Conservation (phyloP, 2,329 filamentous ascomycete genomes). For the Penicillium psychrosexuale region DNA sequence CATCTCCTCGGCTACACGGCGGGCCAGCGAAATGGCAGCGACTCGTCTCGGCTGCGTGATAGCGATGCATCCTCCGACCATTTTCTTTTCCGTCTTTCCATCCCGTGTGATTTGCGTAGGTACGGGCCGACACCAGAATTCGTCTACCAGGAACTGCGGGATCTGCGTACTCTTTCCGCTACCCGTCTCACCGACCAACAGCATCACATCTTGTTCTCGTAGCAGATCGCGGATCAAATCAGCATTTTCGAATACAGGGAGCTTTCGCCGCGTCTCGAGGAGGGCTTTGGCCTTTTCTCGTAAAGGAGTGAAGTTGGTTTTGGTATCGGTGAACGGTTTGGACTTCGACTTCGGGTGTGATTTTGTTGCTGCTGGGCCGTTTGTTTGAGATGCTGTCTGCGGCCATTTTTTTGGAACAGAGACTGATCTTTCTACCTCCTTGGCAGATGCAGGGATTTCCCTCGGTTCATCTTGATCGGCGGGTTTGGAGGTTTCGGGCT, state of each 20-base stretch:
- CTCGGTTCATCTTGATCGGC: constrained; percentile 8
- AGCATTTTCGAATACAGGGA: constrained; percentile 78
- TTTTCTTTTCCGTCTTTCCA: constrained; percentile 36
- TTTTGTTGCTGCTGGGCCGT: constrained; percentile 5
- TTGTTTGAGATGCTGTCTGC: background rate
- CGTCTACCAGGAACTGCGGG: constrained; percentile 78
- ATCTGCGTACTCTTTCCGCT: constrained; percentile 97
- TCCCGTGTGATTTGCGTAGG: constrained; percentile 48
- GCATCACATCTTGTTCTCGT: constrained; percentile 66
- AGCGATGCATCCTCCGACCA: constrained; percentile 76
- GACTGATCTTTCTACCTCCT: background rate
- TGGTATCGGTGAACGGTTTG: constrained; percentile 20
- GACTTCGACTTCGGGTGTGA: constrained; percentile 14
- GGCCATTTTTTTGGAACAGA: background rate
- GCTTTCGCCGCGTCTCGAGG: constrained; percentile 56
- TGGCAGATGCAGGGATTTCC: background rate
- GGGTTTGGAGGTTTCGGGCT: constrained; percentile 12
- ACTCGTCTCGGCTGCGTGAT: constrained; percentile 93
- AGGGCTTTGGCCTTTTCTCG: constrained; percentile 49
- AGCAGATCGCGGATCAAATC: constrained; percentile 66
- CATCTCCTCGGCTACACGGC: constrained; percentile 82
- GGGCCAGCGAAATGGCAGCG: constrained; percentile 85
- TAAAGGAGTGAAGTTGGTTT: constrained; percentile 30
- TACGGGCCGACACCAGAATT: constrained; percentile 71
- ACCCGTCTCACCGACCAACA: constrained; percentile 90